Evolutionary conservation across 2,329 filamentous ascomycete genomes (phyloP), one percentile per base, ranked within the genome.

Genomic region (Phaeosphaeriaceae sp.): DNA sequence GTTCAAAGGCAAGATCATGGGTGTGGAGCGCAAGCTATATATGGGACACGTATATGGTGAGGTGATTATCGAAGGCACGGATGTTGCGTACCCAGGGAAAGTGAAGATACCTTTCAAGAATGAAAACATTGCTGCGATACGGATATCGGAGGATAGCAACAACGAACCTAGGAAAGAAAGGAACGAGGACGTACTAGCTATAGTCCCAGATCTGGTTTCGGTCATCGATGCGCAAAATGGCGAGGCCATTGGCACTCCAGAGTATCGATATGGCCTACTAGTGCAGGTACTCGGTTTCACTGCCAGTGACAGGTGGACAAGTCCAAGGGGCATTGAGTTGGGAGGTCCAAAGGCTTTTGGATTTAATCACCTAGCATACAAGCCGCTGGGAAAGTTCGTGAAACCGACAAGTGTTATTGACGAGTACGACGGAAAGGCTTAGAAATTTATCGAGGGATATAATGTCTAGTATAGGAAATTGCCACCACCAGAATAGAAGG

Each of bases 31-130:
- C 5, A 73, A 68, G 15, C 48, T 74, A 34, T 51, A 75, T 64
- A 60, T 77, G 73, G 67, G 77, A 56, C 56, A 76, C 69, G 63
- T 73, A 2, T 76, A 77, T 37, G 74, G 75, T 9, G 73, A 76
- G 45, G 68, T 77, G 28, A 68, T 76, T 9, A 65, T 76, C 28
- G 72, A 74, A 35, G 69, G 70, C 3, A 60, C 58, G 1, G 58
- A 62, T 30, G 42, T 52, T 3, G 47, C 53, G 18, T 66, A 62
- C 33, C 26, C 58, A 6, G 83, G 83, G 0, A 73, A 67, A 23
- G 71, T 88, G 64, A 86, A 83, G 63, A 85, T 89, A 40, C 86
- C 86, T 0, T 89, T 89, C 76, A 88, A 88, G 73, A 89, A 89
- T 67, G 86, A 90, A 64, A 89, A 89, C 60, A 86, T 89, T 36